Conservation (phyloP, 371 early-diverging fungal genomes). For the Polyrhizophydium stewartii region DNA sequence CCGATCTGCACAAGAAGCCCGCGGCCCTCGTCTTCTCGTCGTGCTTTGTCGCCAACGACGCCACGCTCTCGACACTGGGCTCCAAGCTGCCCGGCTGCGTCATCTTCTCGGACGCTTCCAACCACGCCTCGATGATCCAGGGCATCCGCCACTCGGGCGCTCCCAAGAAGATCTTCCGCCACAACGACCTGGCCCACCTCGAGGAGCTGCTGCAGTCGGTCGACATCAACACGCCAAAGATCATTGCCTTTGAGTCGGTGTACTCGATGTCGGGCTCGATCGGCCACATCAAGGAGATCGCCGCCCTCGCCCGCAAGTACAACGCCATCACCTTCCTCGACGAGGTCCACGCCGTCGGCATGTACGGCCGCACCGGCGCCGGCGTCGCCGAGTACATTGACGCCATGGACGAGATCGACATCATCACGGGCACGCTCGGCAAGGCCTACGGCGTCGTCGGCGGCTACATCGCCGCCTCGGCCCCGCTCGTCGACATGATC, state of each 20-base stretch:
- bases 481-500: slow-evolving; percentile 89
- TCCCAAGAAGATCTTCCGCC: slow-evolving; percentile 87
- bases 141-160: slow-evolving; percentile 93
- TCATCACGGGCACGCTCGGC: slow-evolving; percentile 96
- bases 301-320: slow-evolving; percentile 90
- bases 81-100: slow-evolving; percentile 89
- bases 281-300: slow-evolving; percentile 93
- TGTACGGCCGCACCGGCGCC: slow-evolving; percentile 95
- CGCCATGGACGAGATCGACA: slow-evolving; percentile 90
- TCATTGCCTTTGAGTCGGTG: slow-evolving; percentile 97
- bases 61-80: slow-evolving; percentile 88
- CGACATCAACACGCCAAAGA: slow-evolving; percentile 82
- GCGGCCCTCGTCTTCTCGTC: slow-evolving; percentile 96
- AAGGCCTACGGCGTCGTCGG: slow-evolving; percentile 98
- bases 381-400: slow-evolving; percentile 97
- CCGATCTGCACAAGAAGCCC: slow-evolving; percentile 86
- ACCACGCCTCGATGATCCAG: slow-evolving; percentile 99
- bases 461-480: slow-evolving; percentile 93
- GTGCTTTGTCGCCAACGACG: slow-evolving; percentile 98
- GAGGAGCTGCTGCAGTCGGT: slow-evolving; percentile 77
- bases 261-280: slow-evolving; percentile 98
- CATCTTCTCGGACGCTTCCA: slow-evolving; percentile 90
- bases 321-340: slow-evolving; percentile 97
- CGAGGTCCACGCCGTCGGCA: slow-evolving; percentile 98
- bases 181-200: slow-evolving; percentile 90